Evolutionary conservation across 1,284 basidiomycete species (phyloP), one percentile per base, ranked within the genome.

Genomic region (Trichosporon faecale): DNA sequence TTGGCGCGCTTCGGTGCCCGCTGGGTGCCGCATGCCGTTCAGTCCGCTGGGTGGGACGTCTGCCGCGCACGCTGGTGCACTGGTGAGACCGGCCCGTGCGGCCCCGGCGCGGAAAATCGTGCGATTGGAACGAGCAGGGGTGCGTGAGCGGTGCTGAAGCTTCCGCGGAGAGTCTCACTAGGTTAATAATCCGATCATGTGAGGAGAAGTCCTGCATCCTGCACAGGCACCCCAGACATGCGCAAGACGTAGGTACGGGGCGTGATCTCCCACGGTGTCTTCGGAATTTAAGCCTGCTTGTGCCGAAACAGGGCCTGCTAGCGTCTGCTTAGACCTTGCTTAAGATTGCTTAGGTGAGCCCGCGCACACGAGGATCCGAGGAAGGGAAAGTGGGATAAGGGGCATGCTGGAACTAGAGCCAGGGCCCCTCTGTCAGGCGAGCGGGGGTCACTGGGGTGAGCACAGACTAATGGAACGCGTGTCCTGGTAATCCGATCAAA

Each of bases 31-130:
- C 49, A 18, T n/a, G 40, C 40, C 40, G 40, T n/a, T 44, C 18
- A 6, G 18, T n/a, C 40, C 40, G 40, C 40, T 44, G 40, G 11
- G 40, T n/a, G 40, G 40, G 18, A 44, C 18, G 18, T n/a, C 40
- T n/a, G 18, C 40, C 18, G 18, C 40, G 40, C 40, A 44, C 9
- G 37, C 2, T 40, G 37, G 37, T 9, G 6, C 2, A 40, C 33
- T n/a, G 31, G 11, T 55, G 52, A 11, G 25, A 27, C 55, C 55
- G 55, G 55, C 55, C 55, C 55, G 27, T 60, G 55, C 55, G 55
- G 55, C 55, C 55, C 55, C 55, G 55, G 55, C 25, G 55, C 55
- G 55, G 55, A 60, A 60, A 60, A 60, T 31, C 55, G 55, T 60
- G 27, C 55, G 27, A 60, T 60, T 60, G 55, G 55, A 29, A 60